phyloP scores from a whole-genome alignment of 768 basidiomycete genomes.

The Pholiota microspora region DNA sequence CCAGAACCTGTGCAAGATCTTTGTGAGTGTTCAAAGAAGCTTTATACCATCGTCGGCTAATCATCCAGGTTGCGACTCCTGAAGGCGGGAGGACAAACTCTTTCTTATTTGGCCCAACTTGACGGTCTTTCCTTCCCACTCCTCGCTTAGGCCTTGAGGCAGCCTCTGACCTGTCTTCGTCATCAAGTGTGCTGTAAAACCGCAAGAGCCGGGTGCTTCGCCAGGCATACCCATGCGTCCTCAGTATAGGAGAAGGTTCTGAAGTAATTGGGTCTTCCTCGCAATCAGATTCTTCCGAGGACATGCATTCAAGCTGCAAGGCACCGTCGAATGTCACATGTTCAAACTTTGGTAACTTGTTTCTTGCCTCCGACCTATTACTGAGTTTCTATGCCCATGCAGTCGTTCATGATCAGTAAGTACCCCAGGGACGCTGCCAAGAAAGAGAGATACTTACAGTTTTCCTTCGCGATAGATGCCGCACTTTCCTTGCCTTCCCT shows the following conservation, averaged over 20 bases:
- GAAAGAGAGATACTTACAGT: conserved; percentile 39
- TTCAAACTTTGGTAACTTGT: conserved; percentile 50
- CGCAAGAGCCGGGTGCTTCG: conserved; percentile 61
- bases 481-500: conserved; percentile 56
- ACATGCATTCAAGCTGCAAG: conserved; percentile 75
- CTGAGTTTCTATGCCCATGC: conserved; percentile 56
- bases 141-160: conserved; percentile 54
- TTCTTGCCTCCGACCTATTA: conserved; percentile 59
- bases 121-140: conserved; percentile 52
- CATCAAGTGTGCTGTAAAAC: conserved; percentile 62
- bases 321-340: conserved; percentile 71
- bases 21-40: conserved; percentile 38
- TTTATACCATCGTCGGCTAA: conserved; percentile 64
- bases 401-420: conserved; percentile 13
- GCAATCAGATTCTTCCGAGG: conserved; percentile 71
- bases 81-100: conserved; percentile 57
- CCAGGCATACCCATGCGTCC: conserved; percentile 63
- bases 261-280: conserved; percentile 33
- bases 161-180: conserved; percentile 47
- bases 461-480: conserved; percentile 62
- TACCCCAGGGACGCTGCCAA: conserved; percentile 9
- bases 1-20: conserved; percentile 43
- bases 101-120: conserved; percentile 54
- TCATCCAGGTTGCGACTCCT: conserved; percentile 72
- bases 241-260: conserved; percentile 37